A percentile compares a stretch with the other conserved stretches of the same genome.
Conservation (phyloP, 2,329 filamentous ascomycete genomes). For the Biscogniauxia marginata region DNA sequence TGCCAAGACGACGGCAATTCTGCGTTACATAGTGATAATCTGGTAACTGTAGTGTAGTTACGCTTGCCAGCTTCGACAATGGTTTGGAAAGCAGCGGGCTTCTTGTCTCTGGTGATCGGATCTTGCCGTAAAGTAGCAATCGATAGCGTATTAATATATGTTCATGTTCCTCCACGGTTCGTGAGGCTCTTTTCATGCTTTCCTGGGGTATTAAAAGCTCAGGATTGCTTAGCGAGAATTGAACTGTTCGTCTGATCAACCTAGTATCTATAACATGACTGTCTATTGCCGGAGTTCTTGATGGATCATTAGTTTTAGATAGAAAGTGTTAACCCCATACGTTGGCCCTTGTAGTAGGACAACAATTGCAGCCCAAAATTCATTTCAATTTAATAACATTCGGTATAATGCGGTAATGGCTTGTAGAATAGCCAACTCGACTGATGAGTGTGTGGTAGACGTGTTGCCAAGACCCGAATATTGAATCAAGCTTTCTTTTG, state of each 20-base stretch:
- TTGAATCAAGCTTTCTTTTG: background rate
- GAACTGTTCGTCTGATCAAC: background rate
- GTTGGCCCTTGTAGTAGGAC: too few species aligned
- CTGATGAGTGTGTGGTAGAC: background rate
- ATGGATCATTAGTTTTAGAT: background rate
- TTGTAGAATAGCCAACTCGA: too few species aligned
- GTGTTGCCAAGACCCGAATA: background rate
- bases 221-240: background rate
- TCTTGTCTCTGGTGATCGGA: constrained; percentile 12
- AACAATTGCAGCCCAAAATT: too few species aligned
- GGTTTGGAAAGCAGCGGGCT: constrained; percentile 2
- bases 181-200: constrained; percentile 2
- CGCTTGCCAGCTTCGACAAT: background rate
- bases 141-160: background rate
- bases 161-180: background rate
- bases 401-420: too few species aligned
- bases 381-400: too few species aligned
- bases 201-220: background rate
- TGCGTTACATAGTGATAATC: background rate
- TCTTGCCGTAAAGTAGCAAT: constrained; percentile 18
- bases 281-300: background rate
- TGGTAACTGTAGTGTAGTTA: background rate
- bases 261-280: background rate
- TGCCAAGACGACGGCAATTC: background rate
- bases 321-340: too few species aligned